phyloP scores from a whole-genome alignment of 768 basidiomycete species.

The Podaxis pistillaris region DNA sequence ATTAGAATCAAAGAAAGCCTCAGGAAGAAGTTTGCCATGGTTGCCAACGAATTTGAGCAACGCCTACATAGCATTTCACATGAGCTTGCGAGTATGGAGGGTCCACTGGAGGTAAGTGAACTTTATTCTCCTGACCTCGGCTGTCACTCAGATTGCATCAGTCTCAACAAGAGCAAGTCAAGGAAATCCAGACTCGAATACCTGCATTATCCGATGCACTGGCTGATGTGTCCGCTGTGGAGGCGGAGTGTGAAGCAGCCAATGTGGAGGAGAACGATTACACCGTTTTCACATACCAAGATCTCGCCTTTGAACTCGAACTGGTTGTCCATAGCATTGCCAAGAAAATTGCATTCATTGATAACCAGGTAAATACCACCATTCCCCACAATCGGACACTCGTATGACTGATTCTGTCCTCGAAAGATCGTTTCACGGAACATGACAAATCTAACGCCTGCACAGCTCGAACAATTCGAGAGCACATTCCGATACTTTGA shows the following conservation, averaged over 20 bases:
- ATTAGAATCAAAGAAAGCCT: slow-evolving; percentile 78
- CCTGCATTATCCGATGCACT: slow-evolving; percentile 61
- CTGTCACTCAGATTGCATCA: slow-evolving; percentile 24
- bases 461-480: slow-evolving; percentile 95
- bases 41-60: slow-evolving; percentile 76
- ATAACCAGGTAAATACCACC: slow-evolving; percentile 74
- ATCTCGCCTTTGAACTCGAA: slow-evolving; percentile 87
- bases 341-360: slow-evolving; percentile 94
- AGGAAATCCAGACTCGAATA: slow-evolving; percentile 64
- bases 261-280: slow-evolving; percentile 98
- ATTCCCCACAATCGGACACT: neutral
- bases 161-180: slow-evolving; percentile 74
- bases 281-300: slow-evolving; percentile 85
- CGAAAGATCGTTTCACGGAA: slow-evolving; percentile 87
- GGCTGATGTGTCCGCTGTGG: slow-evolving; percentile 55
- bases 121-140: slow-evolving; percentile 20
- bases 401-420: slow-evolving; percentile 5
- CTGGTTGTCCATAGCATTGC: slow-evolving; percentile 75
- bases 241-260: slow-evolving; percentile 76
- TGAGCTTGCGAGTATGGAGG: slow-evolving; percentile 73
- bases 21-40: slow-evolving; percentile 71
- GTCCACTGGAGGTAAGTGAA: slow-evolving; percentile 64
- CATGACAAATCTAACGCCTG: slow-evolving; percentile 92
- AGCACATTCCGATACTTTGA: slow-evolving; percentile 98
- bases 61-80: slow-evolving; percentile 63